Percentiles rank a stretch among this genome's conserved stretches.
Evolutionary conservation across 1,284 basidiomycete genomes (phyloP).

Genomic region (Agroathelia rolfsii): DNA sequence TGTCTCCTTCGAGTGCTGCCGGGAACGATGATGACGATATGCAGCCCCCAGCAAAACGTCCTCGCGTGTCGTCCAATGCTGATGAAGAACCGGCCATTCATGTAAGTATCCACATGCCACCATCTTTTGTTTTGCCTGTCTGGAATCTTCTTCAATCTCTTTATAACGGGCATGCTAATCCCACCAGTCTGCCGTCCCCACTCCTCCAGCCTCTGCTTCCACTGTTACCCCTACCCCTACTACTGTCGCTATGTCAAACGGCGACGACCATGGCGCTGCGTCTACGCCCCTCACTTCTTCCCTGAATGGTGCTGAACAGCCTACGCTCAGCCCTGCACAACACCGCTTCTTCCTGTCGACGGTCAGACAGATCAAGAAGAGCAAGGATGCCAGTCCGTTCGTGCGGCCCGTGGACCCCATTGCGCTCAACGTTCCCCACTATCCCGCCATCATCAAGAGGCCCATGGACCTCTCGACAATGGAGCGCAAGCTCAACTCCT

Average conservation of each 20-base stretch:
- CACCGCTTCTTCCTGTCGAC: slow-evolving; percentile 77
- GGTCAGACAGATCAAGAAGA: slow-evolving; percentile 78
- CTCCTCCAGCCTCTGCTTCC: slow-evolving; percentile 31
- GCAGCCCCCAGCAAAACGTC: slow-evolving; percentile 64
- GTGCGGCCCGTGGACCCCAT: slow-evolving; percentile 86
- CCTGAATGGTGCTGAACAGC: slow-evolving; percentile 11
- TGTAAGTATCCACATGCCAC: slow-evolving; percentile 54
- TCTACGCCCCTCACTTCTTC: not conserved
- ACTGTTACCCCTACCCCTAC: slow-evolving; percentile 8
- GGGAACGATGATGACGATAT: slow-evolving; percentile 43
- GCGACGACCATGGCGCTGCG: slow-evolving; percentile 8
- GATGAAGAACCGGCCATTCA: slow-evolving; percentile 39
- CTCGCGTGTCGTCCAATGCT: slow-evolving; percentile 42
- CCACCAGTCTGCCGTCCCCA: slow-evolving; percentile 59
- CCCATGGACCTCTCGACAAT: slow-evolving; percentile 97
- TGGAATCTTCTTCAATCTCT: too few species aligned
- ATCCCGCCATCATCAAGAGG: slow-evolving; percentile 75
- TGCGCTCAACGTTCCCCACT: slow-evolving; percentile 86
- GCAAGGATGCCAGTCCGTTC: slow-evolving; percentile 80
- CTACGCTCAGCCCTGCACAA: slow-evolving; percentile 51
- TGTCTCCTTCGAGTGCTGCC: slow-evolving; percentile 15
- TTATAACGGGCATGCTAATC: slow-evolving; percentile 48
- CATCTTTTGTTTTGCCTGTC: slow-evolving; percentile 25
- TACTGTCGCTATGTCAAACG: slow-evolving; percentile 8
- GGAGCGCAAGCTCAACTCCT: slow-evolving; percentile 76